Conservation (phyloP, 176 grass and related monocot genomes). For the Cymbopogon citratus region DNA sequence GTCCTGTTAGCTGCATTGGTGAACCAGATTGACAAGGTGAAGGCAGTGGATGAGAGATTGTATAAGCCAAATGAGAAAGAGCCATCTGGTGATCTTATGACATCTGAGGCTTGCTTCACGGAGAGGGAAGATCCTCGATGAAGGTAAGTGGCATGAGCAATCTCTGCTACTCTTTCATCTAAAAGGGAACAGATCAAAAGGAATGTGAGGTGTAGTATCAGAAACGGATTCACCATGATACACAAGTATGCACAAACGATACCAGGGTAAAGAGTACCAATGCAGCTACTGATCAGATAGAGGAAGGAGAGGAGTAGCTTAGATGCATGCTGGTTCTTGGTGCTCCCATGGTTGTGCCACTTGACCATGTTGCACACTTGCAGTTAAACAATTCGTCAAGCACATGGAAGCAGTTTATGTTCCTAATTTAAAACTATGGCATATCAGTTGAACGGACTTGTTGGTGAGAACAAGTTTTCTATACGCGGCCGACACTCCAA, state of each 20-base stretch:
- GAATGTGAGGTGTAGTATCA: neutral
- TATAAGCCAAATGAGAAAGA: conserved; percentile 36
- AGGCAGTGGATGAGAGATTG: conserved; percentile 21
- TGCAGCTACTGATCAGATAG: neutral
- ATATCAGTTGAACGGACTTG: neutral
- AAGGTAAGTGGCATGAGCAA: neutral
- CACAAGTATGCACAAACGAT: neutral
- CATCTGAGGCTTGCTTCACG: neutral
- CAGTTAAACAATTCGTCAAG: neutral
- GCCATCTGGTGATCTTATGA: neutral
- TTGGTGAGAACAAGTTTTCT: neutral
- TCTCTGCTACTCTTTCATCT: neutral
- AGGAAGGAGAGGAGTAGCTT: neutral
- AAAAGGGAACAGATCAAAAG: neutral
- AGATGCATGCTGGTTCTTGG: neutral
- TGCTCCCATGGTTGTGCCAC: neutral
- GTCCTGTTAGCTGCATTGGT: neutral
- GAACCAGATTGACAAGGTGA: conserved; percentile 41
- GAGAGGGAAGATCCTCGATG: neutral
- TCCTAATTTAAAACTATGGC: neutral
- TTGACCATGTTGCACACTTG: neutral
- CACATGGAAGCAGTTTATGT: neutral
- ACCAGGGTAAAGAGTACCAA: neutral
- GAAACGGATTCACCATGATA: neutral
- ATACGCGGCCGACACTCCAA: neutral